Percentiles rank a stretch among this genome's conserved stretches.
Conservation (phyloP, 805 yeast species). For the Metschnikowia shivogae region DNA sequence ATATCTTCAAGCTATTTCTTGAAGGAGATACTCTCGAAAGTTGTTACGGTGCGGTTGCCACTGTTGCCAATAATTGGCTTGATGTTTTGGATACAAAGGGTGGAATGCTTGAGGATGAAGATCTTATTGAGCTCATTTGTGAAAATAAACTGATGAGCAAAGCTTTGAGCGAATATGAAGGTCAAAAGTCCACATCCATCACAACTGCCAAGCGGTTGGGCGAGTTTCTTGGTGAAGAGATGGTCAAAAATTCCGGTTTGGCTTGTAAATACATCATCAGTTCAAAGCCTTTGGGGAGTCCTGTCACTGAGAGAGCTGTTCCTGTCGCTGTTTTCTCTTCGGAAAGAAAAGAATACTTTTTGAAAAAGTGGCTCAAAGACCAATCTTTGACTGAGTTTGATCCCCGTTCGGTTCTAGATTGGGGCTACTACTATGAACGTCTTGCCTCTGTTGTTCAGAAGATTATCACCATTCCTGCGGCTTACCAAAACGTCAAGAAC, state of each 20-base stretch:
- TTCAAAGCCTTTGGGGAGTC: conserved; percentile 74
- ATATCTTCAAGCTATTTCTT: conserved; percentile 84
- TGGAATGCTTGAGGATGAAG: conserved; percentile 84
- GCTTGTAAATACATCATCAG: conserved; percentile 94
- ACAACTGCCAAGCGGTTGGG: conserved; percentile 93
- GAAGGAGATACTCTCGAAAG: conserved; percentile 75
- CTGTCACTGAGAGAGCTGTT: conserved; percentile 93
- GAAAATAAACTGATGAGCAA: conserved; percentile 96
- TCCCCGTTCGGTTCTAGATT: conserved; percentile 84
- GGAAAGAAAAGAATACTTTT: conserved; percentile 70
- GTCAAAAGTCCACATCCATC: conserved; percentile 90
- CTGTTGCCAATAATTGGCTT: conserved; percentile 92
- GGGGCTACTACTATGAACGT: conserved; percentile 90
- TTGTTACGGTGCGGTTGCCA: conserved; percentile 87
- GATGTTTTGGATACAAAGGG: conserved; percentile 91
- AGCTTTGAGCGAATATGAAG: conserved; percentile 80
- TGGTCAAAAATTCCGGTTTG: conserved; percentile 94
- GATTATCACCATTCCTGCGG: conserved; percentile 96
- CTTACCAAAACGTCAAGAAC: conserved; percentile 77
- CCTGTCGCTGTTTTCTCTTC: conserved; percentile 96
- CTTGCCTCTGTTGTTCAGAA: conserved; percentile 91
- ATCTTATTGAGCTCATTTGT: conserved; percentile 88
- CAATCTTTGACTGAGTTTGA: conserved; percentile 74
- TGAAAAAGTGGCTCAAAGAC: conserved; percentile 86
- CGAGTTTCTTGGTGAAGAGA: conserved; percentile 91